Percentiles rank a stretch among this genome's conserved stretches.
Conservation (phyloP, 495 filamentous ascomycete genomes). For the Extremus antarcticus region DNA sequence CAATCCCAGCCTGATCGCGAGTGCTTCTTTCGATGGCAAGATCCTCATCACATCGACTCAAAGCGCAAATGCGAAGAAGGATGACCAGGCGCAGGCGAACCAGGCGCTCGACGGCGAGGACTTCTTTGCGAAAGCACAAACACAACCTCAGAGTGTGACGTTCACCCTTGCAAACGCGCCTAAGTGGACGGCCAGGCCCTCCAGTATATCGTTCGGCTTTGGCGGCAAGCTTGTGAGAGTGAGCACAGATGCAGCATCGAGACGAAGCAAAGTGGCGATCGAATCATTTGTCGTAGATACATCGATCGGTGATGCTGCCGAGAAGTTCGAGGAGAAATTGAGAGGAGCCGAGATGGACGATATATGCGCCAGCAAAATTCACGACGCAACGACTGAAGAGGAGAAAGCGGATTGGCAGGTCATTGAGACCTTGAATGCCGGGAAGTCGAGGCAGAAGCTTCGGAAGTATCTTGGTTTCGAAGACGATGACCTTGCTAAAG, state of each 20-base stretch:
- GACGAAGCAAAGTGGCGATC: slow-evolving; percentile 70
- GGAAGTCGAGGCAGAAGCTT: slow-evolving; percentile 67
- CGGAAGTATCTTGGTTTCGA: slow-evolving; percentile 79
- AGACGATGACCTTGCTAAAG: slow-evolving; percentile 26
- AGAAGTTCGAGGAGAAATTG: slow-evolving; percentile 76
- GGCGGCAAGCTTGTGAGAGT: slow-evolving; percentile 86
- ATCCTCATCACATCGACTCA: slow-evolving; percentile 88
- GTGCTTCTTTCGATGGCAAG: slow-evolving; percentile 92
- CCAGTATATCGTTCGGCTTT: slow-evolving; percentile 87
- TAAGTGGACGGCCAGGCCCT: slow-evolving; percentile 79
- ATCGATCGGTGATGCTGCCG: slow-evolving; percentile 68
- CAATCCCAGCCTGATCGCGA: slow-evolving; percentile 83
- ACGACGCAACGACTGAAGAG: slow-evolving; percentile 64
- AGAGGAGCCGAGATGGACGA: slow-evolving; percentile 61
- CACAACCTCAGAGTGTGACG: slow-evolving; percentile 74
- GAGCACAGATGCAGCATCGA: slow-evolving; percentile 43
- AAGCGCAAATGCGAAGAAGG: slow-evolving; percentile 54
- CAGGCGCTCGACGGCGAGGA: slow-evolving; percentile 81
- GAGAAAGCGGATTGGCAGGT: slow-evolving; percentile 95
- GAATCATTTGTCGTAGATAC: slow-evolving; percentile 81
- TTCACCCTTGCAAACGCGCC: slow-evolving; percentile 82
- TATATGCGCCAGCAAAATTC: slow-evolving; percentile 72
- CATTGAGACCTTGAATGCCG: slow-evolving; percentile 74
- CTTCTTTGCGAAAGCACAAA: slow-evolving; percentile 90
- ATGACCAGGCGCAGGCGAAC: slow-evolving; percentile 44